These are phyloP conservation scores for Monilinia fructicola DNA, from an alignment of 2,329 filamentous ascomycete species.

Conservation along the genomic window DNA sequence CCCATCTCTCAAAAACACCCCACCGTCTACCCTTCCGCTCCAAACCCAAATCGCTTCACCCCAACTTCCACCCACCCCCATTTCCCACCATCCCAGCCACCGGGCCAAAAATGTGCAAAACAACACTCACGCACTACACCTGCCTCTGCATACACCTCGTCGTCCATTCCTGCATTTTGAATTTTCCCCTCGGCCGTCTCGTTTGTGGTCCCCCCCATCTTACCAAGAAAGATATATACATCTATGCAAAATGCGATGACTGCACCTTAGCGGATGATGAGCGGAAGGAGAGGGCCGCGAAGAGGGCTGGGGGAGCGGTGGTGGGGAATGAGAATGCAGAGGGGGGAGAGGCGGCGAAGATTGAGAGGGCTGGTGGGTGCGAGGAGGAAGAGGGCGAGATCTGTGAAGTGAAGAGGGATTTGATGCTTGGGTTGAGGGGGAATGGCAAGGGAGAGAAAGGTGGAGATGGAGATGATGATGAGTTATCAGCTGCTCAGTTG, in stretches of 20 bases:
- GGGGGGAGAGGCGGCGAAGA: background rate
- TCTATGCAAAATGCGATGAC: conserved; percentile 2
- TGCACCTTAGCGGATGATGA: background rate
- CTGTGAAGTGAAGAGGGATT: background rate
- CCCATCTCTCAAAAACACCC: background rate
- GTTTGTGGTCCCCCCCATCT: background rate
- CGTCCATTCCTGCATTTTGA: background rate
- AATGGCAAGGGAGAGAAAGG: background rate
- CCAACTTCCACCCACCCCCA: background rate
- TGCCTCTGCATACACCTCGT: background rate
- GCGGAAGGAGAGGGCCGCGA: too few species aligned
- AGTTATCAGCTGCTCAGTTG: background rate
- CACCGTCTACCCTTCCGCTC: background rate
- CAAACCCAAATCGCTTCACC: background rate
- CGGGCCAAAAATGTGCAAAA: conserved; percentile 5
- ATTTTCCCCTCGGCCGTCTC: background rate
- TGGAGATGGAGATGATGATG: background rate
- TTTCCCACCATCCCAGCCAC: background rate
- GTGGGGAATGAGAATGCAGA: background rate
- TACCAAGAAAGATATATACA: background rate
- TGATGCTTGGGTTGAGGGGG: too few species aligned
- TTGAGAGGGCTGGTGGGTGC: background rate
- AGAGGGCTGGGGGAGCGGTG: background rate
- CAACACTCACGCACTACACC: conserved; percentile 4
- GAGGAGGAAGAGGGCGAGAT: background rate